Conservation (phyloP, 192 early-diverging fungal genomes). For the Chytriomyces confervae region DNA sequence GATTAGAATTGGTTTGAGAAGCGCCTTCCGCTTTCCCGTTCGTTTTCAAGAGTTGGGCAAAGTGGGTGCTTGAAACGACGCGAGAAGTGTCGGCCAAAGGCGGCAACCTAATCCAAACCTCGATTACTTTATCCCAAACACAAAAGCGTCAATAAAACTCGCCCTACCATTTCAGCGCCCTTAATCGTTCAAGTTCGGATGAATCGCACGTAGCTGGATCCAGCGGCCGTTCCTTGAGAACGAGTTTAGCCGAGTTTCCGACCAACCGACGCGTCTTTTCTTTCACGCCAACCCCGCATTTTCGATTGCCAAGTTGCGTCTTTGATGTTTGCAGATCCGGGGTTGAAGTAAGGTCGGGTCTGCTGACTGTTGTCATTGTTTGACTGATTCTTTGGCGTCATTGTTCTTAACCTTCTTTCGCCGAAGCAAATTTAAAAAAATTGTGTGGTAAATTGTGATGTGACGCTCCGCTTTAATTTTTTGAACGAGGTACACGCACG, state of each 20-base stretch:
- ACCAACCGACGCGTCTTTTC: background rate
- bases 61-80: background rate
- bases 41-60: background rate
- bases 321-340: background rate
- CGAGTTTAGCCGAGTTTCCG: constrained; percentile 17
- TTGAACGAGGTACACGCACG: no score
- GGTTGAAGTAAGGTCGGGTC: background rate
- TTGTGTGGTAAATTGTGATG: no score
- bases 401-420: background rate
- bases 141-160: background rate
- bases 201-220: constrained; percentile 23
- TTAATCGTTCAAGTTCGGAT: constrained; percentile 24
- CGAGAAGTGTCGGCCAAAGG: constrained; percentile 25
- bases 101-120: constrained; percentile 15
- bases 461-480: no score
- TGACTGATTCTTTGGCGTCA: background rate
- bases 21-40: background rate
- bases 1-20: background rate
- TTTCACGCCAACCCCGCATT: background rate
- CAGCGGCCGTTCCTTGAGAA: constrained; percentile 1
- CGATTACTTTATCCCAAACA: background rate
- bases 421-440: background rate
- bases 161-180: constrained; percentile 24
- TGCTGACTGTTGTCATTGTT: background rate
- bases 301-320: background rate